A percentile compares a stretch with the other conserved stretches of the same genome.
Evolutionary conservation across 768 basidiomycete genomes (phyloP).

Genomic region (Leccinum broughii): DNA sequence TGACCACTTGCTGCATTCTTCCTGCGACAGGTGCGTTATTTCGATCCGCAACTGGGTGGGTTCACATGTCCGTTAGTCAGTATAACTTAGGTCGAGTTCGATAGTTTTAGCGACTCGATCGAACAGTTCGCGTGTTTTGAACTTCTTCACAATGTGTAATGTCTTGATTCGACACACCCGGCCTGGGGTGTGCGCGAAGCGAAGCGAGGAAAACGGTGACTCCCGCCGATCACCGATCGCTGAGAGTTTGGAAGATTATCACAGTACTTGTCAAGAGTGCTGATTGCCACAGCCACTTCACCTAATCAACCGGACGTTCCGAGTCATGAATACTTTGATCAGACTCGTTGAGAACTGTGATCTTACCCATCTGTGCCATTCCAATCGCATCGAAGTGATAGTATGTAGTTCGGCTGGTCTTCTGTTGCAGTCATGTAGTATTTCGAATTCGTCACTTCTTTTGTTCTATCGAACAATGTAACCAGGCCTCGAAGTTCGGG

Average conservation of each 20-base stretch:
- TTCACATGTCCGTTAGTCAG: too few relatives aligned
- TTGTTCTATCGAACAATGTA: too few relatives aligned
- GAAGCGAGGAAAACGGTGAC: slow-evolving; percentile 88
- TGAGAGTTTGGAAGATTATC: slow-evolving; percentile 62
- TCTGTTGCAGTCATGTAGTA: too few relatives aligned
- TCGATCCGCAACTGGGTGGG: slow-evolving; percentile 38
- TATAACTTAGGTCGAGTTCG: slow-evolving; percentile 43
- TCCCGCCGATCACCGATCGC: slow-evolving; percentile 72
- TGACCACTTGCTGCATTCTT: slow-evolving; percentile 47
- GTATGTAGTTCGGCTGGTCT: too few relatives aligned
- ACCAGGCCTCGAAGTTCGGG: too few relatives aligned
- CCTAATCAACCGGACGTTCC: slow-evolving; percentile 41
- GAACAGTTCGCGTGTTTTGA: slow-evolving; percentile 77
- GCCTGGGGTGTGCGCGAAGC: slow-evolving; percentile 76
- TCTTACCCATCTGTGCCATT: too few relatives aligned
- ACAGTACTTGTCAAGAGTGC: slow-evolving; percentile 60
- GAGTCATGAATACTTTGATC: too few relatives aligned
- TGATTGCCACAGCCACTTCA: slow-evolving; percentile 81
- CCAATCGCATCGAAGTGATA: too few relatives aligned
- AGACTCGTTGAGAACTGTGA: too few relatives aligned
- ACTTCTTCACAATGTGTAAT: slow-evolving; percentile 58
- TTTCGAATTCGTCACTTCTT: too few relatives aligned
- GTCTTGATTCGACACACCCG: slow-evolving; percentile 75
- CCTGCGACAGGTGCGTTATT: slow-evolving; percentile 84
- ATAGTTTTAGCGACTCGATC: slow-evolving; percentile 71